Percentiles rank a stretch among this genome's conserved stretches.
These are phyloP conservation scores for Didymella pomorum DNA, from an alignment of 2,329 filamentous ascomycete species.

Conservation along the genomic window DNA sequence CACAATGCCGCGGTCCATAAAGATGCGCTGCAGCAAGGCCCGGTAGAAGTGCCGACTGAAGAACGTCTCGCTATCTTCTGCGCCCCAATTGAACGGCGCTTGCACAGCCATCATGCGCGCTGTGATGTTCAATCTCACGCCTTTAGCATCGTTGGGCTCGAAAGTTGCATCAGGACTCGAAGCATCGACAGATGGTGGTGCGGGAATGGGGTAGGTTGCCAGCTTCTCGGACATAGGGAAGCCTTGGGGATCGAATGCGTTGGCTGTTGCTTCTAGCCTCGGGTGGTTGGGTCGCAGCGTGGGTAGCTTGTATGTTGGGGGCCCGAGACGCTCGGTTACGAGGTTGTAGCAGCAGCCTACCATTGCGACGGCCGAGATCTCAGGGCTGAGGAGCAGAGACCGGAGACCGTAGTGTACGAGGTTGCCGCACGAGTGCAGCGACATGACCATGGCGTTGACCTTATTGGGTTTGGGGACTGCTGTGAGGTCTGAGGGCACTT, in stretches of 20 bases:
- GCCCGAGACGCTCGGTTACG: conserved; percentile 86
- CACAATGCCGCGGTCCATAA: conserved; percentile 83
- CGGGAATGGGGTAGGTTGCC: conserved; percentile 54
- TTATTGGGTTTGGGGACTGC: conserved; percentile 42
- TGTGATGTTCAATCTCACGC: conserved; percentile 90
- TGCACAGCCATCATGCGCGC: conserved; percentile 98
- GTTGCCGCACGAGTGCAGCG: conserved; percentile 96
- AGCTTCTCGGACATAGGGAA: conserved; percentile 89
- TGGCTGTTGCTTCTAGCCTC: conserved; percentile 72
- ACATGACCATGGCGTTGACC: conserved; percentile 79
- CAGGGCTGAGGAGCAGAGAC: conserved; percentile 82
- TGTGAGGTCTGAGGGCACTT: conserved; percentile 38
- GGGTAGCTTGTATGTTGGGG: conserved; percentile 85
- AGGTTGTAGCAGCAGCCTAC: conserved; percentile 99
- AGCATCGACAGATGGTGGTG: neutral
- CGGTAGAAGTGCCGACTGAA: conserved; percentile 95
- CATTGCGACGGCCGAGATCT: conserved; percentile 89
- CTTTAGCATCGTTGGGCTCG: conserved; percentile 45
- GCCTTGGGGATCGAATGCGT: conserved; percentile 83
- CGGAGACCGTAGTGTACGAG: conserved; percentile 94
- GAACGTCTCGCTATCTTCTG: conserved; percentile 80
- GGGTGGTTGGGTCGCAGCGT: conserved; percentile 77
- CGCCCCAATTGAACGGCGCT: conserved; percentile 90
- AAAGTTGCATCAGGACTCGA: neutral
- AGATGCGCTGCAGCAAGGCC: conserved; percentile 88